phyloP scores from a whole-genome alignment of 176 grass and related monocot species.

The Eragrostis nindensis region DNA sequence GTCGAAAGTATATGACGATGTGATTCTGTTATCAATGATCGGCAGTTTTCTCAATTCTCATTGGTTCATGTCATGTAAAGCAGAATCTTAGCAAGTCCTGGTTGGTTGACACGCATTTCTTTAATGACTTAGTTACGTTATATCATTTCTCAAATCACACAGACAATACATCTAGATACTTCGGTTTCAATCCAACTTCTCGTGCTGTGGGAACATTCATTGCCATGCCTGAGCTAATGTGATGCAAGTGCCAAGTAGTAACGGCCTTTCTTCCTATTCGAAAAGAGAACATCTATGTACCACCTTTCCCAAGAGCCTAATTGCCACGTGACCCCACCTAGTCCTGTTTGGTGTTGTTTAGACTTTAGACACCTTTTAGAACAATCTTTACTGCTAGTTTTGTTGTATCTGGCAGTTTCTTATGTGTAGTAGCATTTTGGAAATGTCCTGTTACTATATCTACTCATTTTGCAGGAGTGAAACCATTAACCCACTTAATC shows the following conservation, averaged over 20 bases:
- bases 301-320: not conserved
- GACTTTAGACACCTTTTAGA: not conserved
- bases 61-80: not conserved
- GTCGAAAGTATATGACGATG: no score
- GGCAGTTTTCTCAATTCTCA: constrained; percentile 1
- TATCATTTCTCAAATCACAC: constrained; percentile 27
- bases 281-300: not conserved
- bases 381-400: not conserved
- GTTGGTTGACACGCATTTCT: not conserved
- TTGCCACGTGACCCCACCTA: not conserved
- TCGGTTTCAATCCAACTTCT: not conserved
- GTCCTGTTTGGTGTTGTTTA: not conserved
- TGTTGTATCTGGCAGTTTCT: not conserved
- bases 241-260: not conserved
- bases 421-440: constrained; percentile 18
- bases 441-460: not conserved
- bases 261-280: no score
- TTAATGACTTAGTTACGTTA: not conserved
- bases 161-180: not conserved
- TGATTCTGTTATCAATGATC: not conserved
- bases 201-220: not conserved
- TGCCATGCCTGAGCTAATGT: not conserved
- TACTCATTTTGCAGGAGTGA: not conserved
- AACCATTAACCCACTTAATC: constrained; percentile 16
- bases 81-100: not conserved